Evolutionary conservation across 192 early-diverging fungal species (phyloP), one percentile per base, ranked within the genome.

Genomic region (Linderina pennispora): DNA sequence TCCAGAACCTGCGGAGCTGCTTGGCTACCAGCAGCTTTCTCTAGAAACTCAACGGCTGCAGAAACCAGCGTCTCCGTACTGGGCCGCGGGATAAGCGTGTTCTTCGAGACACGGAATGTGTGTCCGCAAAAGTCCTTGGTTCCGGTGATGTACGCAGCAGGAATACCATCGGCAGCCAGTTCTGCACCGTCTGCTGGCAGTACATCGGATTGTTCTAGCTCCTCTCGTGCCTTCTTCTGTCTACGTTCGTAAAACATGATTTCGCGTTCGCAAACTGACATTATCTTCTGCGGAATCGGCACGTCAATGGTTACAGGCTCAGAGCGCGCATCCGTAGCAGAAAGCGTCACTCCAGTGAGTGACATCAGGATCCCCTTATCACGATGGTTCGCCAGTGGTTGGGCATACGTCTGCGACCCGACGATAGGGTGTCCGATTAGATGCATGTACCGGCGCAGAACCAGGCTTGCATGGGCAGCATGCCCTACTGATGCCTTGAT

Each of bases 31-130:
- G 1, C 11, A 21, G 23, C 19, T 8, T 13, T 45, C 4, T 36
- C 11, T 23, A 75, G 22, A 24, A 55, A 15, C 2, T 45, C 39
- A 14, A 80, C 37, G 2, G 77, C 62, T 4, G 82, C 62, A 9
- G 69, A 14, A 0, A 85, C 84, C 19, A 89, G 65, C 0, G 73
- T 78, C 44, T 88, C 81, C 15, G 87, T 84, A 35, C 80, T 81
- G 8, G 77, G 36, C 11, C 84, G 74, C 9, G 87, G 87, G 42
- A 89, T 86, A 16, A 89, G 49, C n/a, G 81, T 83, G 20, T 77
- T 68, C 1, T 65, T 58, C 0, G 76, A 74, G 13, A 89, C 78
- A n/a, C 56, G 56, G 42, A 86, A 88, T 3, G 40, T 36, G 40
- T 68, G 45, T 0, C 74, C 74, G 38, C 47, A 81, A 40, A 88